Base-by-base conservation (phyloP, 345 rosid species). In the Gossypium herbaceum region DNA sequence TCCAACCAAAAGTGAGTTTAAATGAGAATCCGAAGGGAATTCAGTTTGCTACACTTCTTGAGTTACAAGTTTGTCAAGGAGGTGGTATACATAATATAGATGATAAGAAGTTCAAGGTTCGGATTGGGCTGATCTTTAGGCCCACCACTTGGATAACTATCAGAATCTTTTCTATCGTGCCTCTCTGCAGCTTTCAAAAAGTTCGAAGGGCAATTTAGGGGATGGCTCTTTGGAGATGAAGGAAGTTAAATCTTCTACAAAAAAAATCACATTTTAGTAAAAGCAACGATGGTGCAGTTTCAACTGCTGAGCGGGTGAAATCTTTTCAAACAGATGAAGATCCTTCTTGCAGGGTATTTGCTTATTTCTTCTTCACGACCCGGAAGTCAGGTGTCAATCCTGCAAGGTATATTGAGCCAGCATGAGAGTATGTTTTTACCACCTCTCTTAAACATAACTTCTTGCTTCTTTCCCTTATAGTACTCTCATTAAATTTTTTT, bases 351-450 rank as follows among this genome's bases (percentile, higher is more conserved):
- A 85, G 78, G 98, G 13, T 93, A 90, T 86, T 83, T 95, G 82
- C 93, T 95, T 65, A 91, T 95, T 76, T 88, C 99, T 77, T 89
- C 87, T 73, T 95, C 99, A 61, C 80, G 90, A 73, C 97, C 97
- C 0, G 94, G 98, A 83, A 89, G 94, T 64, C 99, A 87, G 77
- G 98, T 93, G 70, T 89, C 98, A 72, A 93, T 90, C 83, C 84
- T 93, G 79, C 96, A 93, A 75, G 98, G 99, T 52, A 88, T 95
- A 70, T 87, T 75, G 85, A 79, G 43, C 99, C 97, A 24, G 82
- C 81, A 56, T 95, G 98, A 97, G 99, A 93, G 98, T 95, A 86
- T 15, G 98, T 82, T 67, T 73, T 74, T 13, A 22, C 41, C 41
- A 34, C 56, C 25, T 41, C n/a, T 10, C 58, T 78, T 17, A 65